Evolutionary conservation across 768 basidiomycete genomes (phyloP), one percentile per base, ranked within the genome.

Genomic region (Lactarius hatsudake): DNA sequence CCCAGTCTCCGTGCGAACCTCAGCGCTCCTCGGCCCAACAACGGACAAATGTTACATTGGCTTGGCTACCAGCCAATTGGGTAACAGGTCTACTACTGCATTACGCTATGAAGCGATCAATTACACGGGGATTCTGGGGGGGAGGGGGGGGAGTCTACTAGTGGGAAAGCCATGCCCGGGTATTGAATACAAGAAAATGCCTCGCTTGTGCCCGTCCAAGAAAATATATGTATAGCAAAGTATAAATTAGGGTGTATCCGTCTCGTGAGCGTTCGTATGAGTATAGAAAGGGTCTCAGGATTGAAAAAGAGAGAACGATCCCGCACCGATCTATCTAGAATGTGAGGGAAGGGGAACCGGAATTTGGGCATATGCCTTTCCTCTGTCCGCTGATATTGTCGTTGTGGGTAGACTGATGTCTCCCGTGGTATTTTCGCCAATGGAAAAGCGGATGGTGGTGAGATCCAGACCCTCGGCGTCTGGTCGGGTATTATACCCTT

Each of bases 381-480:
- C 43, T 54, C 43, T 53, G n/a, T 30, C 63, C 7, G 6, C 6
- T 32, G 61, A 63, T 18, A 26, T 1, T 13, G 34, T 0, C 20
- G 36, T 61, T 40, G 62, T n/a, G 17, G 48, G 53, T 6, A 12
- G 54, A 30, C 32, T 28, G 18, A 3, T 45, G 43, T 48, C 32
- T 23, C 42, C 6, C 6, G 59, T 55, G 28, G 40, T 42, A 23
- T 8, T 20, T 8, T 20, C 42, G n/a, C 23, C 34, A 23, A 8
- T 1, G 5, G 67, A 18, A 9, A 68, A 60, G 23, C 43, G 53
- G n/a, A 68, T 9, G 6, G 53, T 61, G 3, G 67, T 68, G 53
- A 68, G 67, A n/a, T 45, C 59, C 15, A 64, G 18, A 18, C 12
- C 43, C 15, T 18, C 20, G 63, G 3, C 59, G 23, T 60, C 59